A percentile compares a stretch with the other conserved stretches of the same genome.
phyloP scores from a whole-genome alignment of 345 rosid species.

The Lepidium sativum region DNA sequence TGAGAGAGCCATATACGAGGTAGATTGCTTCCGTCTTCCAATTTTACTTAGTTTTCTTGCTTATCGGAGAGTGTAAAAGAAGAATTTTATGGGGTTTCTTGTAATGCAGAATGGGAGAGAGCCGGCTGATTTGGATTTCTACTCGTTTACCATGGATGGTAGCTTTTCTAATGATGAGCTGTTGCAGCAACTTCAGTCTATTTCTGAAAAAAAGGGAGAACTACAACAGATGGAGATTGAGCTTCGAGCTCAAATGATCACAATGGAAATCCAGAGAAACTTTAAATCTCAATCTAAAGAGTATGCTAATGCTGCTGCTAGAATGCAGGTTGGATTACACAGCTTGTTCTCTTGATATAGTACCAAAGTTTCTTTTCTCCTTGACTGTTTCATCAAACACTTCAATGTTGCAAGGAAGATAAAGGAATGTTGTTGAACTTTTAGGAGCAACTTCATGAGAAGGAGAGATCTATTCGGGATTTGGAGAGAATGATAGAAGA shows the following conservation, averaged over 20 bases:
- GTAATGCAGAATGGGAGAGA: slow-evolving; percentile 80
- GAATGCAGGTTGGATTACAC: slow-evolving; percentile 45
- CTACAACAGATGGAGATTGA: slow-evolving; percentile 68
- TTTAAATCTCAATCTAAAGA: slow-evolving; percentile 57
- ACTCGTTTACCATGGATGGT: slow-evolving; percentile 50
- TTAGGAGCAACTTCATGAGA: slow-evolving; percentile 79
- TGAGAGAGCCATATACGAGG: slow-evolving; percentile 85
- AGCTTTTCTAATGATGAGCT: slow-evolving; percentile 37
- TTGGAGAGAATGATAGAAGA: slow-evolving; percentile 78
- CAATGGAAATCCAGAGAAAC: slow-evolving; percentile 46
- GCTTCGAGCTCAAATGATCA: slow-evolving; percentile 69
- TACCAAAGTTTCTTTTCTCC: background rate
- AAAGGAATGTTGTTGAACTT: slow-evolving; percentile 1
- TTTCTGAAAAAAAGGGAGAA: slow-evolving; percentile 66
- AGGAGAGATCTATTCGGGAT: slow-evolving; percentile 49
- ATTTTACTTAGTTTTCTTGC: background rate
- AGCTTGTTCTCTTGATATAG: background rate
- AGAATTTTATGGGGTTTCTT: slow-evolving; percentile 19
- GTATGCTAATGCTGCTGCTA: slow-evolving; percentile 52
- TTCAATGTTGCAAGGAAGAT: background rate
- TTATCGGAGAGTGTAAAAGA: background rate
- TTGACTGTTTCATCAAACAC: background rate
- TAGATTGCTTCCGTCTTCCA: slow-evolving; percentile 21
- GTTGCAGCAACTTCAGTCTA: slow-evolving; percentile 44
- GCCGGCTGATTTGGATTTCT: slow-evolving; percentile 49